Base-by-base conservation (phyloP, 2,329 filamentous ascomycete genomes). In the Fusarium pininemorale region DNA sequence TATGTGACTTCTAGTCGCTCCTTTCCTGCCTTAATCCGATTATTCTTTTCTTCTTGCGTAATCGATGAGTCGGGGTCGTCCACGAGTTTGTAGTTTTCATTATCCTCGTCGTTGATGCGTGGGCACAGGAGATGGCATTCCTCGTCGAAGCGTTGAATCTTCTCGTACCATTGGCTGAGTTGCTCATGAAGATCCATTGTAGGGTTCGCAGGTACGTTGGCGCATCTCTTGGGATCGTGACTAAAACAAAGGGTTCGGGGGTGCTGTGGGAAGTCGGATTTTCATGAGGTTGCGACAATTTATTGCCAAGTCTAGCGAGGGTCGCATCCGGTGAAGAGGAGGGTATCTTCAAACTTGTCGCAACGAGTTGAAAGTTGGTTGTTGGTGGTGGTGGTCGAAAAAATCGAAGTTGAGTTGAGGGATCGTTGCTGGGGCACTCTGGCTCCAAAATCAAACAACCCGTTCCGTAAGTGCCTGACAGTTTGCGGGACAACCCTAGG, bases 101-200 rank as follows among this genome's bases (percentile, higher is more conserved):
- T 81, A 70, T 94, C 93, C 4, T 92, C 88, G 53, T 90, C 88
- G 75, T 85, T 83, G 63, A 89, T 81, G 69, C 89, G 90, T 4
- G 93, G 91, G 70, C 93, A 95, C 68, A 94, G 88, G 59, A 94
- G 85, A 77, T 95, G 93, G 30, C 85, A 83, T 20, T 87, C 82
- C n/a, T 80, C 47, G 7, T 84, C 83, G n/a, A 88, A 81, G 35
- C 81, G 79, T 51, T 84, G 82, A 5, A 87, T 79, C 66, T 85
- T 82, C 69, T 84, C 82, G 69, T 83, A 86, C 79, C 83, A 85
- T 61, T 82, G 79, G 24, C 77, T 81, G 61, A 87, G 81, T 73
- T 85, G 82, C 70, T 86, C 83, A 47, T 80, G 78, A 48, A 80
- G 78, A 54, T 81, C 80, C 85, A 86, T 87, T 59, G 66, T 81